Percentiles rank a stretch among this genome's conserved stretches.
phyloP scores from a whole-genome alignment of 805 yeast genomes.

The Komagataella pseudopastoris region DNA sequence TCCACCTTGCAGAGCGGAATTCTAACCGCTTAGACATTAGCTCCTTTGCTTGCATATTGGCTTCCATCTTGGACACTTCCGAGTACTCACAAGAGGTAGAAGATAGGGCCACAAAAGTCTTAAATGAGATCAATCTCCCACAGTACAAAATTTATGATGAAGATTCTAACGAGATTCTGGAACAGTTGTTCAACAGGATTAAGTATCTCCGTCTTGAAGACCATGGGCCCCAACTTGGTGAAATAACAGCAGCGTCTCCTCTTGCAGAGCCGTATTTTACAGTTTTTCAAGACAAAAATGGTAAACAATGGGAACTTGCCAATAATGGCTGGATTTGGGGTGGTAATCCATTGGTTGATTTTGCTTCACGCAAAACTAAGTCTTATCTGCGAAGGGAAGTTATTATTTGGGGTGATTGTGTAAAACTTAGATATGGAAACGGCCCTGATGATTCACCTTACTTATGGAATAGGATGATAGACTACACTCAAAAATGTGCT shows the following conservation, averaged over 20 bases:
- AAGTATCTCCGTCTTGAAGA: conserved; percentile 64
- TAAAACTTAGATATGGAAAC: conserved; percentile 76
- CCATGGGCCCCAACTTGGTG: conserved; percentile 74
- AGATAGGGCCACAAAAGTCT: conserved; percentile 31
- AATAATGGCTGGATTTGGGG: conserved; percentile 99
- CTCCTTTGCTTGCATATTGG: conserved; percentile 40
- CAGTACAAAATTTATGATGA: conserved; percentile 64
- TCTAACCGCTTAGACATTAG: conserved; percentile 38
- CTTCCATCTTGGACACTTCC: conserved; percentile 18
- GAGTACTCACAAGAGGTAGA: conserved; percentile 17
- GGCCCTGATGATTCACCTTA: conserved; percentile 75
- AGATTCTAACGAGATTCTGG: conserved; percentile 51
- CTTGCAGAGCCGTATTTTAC: conserved; percentile 85
- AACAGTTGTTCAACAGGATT: conserved; percentile 65
- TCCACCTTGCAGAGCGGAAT: conserved; percentile 34
- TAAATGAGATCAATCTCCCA: conserved; percentile 70
- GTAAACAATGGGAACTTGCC: conserved; percentile 60
- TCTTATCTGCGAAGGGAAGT: conserved; percentile 87
- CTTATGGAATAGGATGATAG: conserved; percentile 79
- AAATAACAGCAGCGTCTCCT: conserved; percentile 41
- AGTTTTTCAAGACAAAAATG: conserved; percentile 38
- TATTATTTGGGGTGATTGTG: conserved; percentile 96
- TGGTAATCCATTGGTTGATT: conserved; percentile 86
- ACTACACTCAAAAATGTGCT: conserved; percentile 65
- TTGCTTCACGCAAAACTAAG: conserved; percentile 68